Evolutionary conservation across 2,329 filamentous ascomycete genomes (phyloP).

Genomic region (Penicillium sclerotiorum): DNA sequence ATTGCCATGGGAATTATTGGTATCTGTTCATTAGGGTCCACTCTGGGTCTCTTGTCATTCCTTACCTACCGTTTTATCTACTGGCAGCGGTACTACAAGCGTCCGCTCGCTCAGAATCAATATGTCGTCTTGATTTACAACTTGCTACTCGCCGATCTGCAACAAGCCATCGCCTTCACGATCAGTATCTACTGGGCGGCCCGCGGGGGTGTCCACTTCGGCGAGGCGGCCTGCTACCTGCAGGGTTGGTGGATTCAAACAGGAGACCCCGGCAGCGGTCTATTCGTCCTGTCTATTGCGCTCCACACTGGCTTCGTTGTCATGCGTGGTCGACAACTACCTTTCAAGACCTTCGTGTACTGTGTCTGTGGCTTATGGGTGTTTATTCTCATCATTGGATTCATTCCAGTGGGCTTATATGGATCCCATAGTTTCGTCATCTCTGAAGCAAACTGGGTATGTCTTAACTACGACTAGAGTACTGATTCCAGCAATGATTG

Average conservation of each 20-base stretch:
- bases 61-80: slow-evolving; percentile 53
- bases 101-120: slow-evolving; percentile 55
- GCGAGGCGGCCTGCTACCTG: slow-evolving; percentile 49
- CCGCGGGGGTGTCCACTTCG: slow-evolving; percentile 45
- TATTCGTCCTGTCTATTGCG: slow-evolving; percentile 57
- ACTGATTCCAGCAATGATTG: not conserved
- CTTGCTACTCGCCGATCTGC: slow-evolving; percentile 53
- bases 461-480: not conserved
- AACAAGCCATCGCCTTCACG: slow-evolving; percentile 52
- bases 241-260: slow-evolving; percentile 57
- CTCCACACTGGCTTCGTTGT: slow-evolving; percentile 55
- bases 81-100: slow-evolving; percentile 52
- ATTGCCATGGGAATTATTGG: slow-evolving; percentile 50
- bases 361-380: slow-evolving; percentile 50
- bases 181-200: slow-evolving; percentile 50
- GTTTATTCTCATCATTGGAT: slow-evolving; percentile 49
- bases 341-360: slow-evolving; percentile 47
- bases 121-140: slow-evolving; percentile 57
- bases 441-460: slow-evolving; percentile 54
- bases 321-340: slow-evolving; percentile 50
- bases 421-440: slow-evolving; percentile 47
- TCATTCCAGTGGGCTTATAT: slow-evolving; percentile 50
- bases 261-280: slow-evolving; percentile 53
- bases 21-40: slow-evolving; percentile 41
- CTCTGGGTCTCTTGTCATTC: slow-evolving; percentile 40